A percentile compares a stretch with the other conserved stretches of the same genome.
phyloP scores from a whole-genome alignment of 1,284 basidiomycete genomes.

The Fomes fomentarius region DNA sequence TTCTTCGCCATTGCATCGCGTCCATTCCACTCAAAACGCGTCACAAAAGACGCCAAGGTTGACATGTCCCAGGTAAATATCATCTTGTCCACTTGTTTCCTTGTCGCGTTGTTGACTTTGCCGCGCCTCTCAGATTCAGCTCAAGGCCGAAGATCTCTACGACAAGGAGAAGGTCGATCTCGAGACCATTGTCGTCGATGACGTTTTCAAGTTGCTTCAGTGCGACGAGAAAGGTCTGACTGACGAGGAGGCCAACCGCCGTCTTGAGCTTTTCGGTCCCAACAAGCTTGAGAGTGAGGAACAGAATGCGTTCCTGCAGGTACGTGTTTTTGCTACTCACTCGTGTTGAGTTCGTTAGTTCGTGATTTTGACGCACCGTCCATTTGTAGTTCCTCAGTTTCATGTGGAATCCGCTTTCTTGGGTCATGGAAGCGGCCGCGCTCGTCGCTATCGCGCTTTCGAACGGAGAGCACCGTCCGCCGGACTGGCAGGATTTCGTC shows the following conservation, averaged over 20 bases:
- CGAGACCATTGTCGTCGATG: constrained; percentile 95
- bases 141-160: constrained; percentile 94
- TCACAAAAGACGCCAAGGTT: constrained; percentile 72
- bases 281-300: constrained; percentile 94
- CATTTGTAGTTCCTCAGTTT: constrained; percentile 84
- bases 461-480: constrained; percentile 86
- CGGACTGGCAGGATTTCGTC: constrained; percentile 97
- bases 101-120: constrained; percentile 10
- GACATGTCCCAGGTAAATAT: constrained; percentile 77
- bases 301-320: constrained; percentile 86
- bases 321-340: no score
- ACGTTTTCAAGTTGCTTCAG: constrained; percentile 96
- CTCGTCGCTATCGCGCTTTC: constrained; percentile 96
- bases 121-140: constrained; percentile 64
- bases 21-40: background rate
- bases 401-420: constrained; percentile 99
- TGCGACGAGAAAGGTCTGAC: constrained; percentile 83
- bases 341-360: no score
- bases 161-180: constrained; percentile 99
- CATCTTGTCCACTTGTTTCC: constrained; percentile 16
- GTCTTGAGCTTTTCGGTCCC: constrained; percentile 94
- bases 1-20: constrained; percentile 8
- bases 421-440: constrained; percentile 99
- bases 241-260: constrained; percentile 76
- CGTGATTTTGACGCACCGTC: constrained; percentile 31